Base-by-base conservation (phyloP, 2,329 filamentous ascomycete species). In the Cryphonectria radicalis region DNA sequence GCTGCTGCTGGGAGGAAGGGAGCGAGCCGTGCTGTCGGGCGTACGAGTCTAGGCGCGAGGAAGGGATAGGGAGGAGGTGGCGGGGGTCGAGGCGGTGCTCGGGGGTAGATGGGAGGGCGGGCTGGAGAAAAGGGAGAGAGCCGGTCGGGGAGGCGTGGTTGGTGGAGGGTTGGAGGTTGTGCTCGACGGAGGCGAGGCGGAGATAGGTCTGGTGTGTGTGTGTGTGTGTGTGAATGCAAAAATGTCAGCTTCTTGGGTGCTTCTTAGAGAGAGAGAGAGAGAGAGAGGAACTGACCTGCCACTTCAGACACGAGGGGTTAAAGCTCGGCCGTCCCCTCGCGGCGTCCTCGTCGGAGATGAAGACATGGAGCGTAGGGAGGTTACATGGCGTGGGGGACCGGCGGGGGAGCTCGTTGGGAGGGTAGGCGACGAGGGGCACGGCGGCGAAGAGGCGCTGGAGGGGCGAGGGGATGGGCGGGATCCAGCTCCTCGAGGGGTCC, bases 131-230 rank as follows among this genome's bases (percentile, higher is more conserved):
- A 0, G 96, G 96, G 19, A 98, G 87, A n/a, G 91, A 87, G 71
- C 95, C 95, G 32, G 91, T 92, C 0, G 95, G 95, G 2, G 95
- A 97, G 67, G 95, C 94, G 84, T 98, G 96, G 81, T 98, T 98
- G 76, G 90, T 97, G 4, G 94, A 97, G 5, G 93, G 83, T 8
- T 89, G 84, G 67, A 91, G 84, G 68, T 84, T 84, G 79, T 95
- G 92, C 5, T 89, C 82, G 71, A 97, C 85, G 57, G 87, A 87
- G 66, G 90, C 87, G 76, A 98, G 93, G 76, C 89, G 93, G 73
- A 99, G 87, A 80, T 94, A 96, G 42, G 94, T 91, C 94, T 97
- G 53, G 19, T 22, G 14, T 13, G 32, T 3, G 6, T 11, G 6
- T 11, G 10, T 11, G 11, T 64, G 28, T 2, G 28, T 28, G 28